Conservation (phyloP, 163 green algal genomes). For the Prototheca wickerhamii region DNA sequence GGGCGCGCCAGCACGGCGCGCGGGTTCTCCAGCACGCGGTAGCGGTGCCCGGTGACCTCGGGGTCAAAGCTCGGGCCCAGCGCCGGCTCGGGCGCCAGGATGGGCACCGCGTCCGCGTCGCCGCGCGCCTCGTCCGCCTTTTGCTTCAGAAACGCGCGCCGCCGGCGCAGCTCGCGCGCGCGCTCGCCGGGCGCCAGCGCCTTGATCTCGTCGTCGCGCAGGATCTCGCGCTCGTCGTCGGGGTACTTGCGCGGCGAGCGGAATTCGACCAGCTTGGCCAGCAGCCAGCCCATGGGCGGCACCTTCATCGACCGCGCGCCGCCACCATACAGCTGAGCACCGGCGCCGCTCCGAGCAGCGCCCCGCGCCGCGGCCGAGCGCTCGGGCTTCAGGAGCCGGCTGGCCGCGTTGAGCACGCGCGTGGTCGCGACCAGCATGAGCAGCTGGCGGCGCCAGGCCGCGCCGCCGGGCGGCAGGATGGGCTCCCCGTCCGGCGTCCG, state of each 20-base stretch:
- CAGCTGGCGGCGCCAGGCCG: constrained; percentile 74
- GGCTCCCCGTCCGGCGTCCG: constrained; percentile 58
- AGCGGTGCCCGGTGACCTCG: constrained; percentile 53
- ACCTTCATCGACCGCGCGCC: constrained; percentile 24
- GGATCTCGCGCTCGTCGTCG: constrained; percentile 44
- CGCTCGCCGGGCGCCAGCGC: constrained; percentile 20
- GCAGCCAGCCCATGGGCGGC: constrained; percentile 35
- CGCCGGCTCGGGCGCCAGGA: constrained; percentile 41
- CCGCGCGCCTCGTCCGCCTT: constrained; percentile 30
- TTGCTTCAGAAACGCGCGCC: constrained; percentile 30
- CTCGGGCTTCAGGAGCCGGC: constrained; percentile 63
- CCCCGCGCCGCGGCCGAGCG: not conserved
- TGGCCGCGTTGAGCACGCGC: constrained; percentile 82
- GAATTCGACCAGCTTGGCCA: constrained; percentile 34
- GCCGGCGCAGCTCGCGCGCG: constrained; percentile 22
- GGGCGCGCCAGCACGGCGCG: constrained; percentile 36
- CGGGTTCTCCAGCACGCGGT: constrained; percentile 54
- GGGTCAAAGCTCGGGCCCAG: constrained; percentile 64
- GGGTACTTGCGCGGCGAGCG: constrained; percentile 38
- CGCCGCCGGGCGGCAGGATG: constrained; percentile 73
- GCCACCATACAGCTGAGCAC: constrained; percentile 7
- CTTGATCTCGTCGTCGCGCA: constrained; percentile 33
- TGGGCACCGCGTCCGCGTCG: constrained; percentile 33
- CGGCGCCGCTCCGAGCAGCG: not conserved
- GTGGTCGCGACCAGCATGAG: constrained; percentile 76